phyloP scores from a whole-genome alignment of 768 basidiomycete genomes.

The Termitomyces sp. region DNA sequence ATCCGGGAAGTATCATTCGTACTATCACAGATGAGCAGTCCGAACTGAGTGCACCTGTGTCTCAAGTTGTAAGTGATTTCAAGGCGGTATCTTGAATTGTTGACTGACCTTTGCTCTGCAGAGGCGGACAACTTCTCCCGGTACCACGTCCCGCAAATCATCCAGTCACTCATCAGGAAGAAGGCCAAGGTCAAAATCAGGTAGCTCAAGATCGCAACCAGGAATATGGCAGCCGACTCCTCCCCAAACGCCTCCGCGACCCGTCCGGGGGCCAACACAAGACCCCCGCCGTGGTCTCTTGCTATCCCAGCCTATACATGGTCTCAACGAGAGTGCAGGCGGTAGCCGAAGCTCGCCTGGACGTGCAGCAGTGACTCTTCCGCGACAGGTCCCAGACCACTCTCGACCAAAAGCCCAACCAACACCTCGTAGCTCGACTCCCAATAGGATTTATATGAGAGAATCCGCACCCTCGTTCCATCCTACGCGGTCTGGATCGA shows the following conservation, averaged over 20 bases:
- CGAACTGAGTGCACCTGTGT: slow-evolving; percentile 1
- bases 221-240: slow-evolving; percentile 23
- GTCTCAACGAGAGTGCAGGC: not conserved
- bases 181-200: not conserved
- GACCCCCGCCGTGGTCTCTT: not conserved
- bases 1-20: slow-evolving; percentile 11
- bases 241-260: slow-evolving; percentile 21
- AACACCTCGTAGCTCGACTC: slow-evolving; percentile 20
- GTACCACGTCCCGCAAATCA: slow-evolving; percentile 7
- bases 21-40: slow-evolving; percentile 16
- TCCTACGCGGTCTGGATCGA: slow-evolving; percentile 38
- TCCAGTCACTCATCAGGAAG: slow-evolving; percentile 11
- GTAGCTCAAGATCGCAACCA: not conserved
- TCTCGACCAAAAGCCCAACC: slow-evolving; percentile 8
- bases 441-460: slow-evolving; percentile 9
- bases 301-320: not conserved
- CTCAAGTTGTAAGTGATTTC: not conserved
- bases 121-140: slow-evolving; percentile 1
- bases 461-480: slow-evolving; percentile 29
- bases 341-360: slow-evolving; percentile 9
- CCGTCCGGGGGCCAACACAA: not conserved
- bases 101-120: not conserved
- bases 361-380: slow-evolving; percentile 11
- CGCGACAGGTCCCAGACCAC: slow-evolving; percentile 9
- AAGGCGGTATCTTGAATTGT: not conserved